Conservation (phyloP, 2,329 filamentous ascomycete species). For the Hymenoscyphus linearis region DNA sequence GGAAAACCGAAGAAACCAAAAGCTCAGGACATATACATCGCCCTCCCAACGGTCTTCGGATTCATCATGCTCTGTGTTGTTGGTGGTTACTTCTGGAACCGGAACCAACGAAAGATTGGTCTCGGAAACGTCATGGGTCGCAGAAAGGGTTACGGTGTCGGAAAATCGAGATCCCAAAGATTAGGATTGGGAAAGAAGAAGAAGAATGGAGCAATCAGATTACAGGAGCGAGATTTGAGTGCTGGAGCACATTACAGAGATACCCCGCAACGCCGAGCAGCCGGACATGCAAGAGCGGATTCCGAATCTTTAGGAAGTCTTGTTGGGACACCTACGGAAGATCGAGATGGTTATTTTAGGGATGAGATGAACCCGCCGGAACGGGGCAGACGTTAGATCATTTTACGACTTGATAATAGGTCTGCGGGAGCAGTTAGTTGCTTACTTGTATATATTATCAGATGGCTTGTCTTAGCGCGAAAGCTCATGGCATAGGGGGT, state of each 20-base stretch:
- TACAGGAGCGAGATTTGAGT: conserved; percentile 23
- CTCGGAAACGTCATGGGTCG: conserved; percentile 31
- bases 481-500: neutral
- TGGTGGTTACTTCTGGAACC: conserved; percentile 24
- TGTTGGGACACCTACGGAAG: conserved; percentile 19
- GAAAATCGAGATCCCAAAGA: conserved; percentile 27
- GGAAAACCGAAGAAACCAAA: conserved; percentile 16
- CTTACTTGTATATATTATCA: conserved; percentile 1
- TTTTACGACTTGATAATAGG: neutral
- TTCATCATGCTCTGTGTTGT: conserved; percentile 24
- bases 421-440: neutral
- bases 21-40: conserved; percentile 28
- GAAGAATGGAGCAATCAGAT: conserved; percentile 19
- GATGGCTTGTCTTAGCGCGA: neutral
- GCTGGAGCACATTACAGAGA: conserved; percentile 20
- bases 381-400: conserved; percentile 1
- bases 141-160: conserved; percentile 25
- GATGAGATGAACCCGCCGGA: conserved; percentile 14
- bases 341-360: conserved; percentile 18
- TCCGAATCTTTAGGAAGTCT: conserved; percentile 24
- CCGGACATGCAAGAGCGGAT: conserved; percentile 16
- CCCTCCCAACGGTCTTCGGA: conserved; percentile 26
- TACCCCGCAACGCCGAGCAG: conserved; percentile 12
- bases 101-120: conserved; percentile 26
- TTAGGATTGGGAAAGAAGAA: conserved; percentile 23